Conservation (phyloP, 306 rosid genomes). For the Erythrophleum fordii region DNA sequence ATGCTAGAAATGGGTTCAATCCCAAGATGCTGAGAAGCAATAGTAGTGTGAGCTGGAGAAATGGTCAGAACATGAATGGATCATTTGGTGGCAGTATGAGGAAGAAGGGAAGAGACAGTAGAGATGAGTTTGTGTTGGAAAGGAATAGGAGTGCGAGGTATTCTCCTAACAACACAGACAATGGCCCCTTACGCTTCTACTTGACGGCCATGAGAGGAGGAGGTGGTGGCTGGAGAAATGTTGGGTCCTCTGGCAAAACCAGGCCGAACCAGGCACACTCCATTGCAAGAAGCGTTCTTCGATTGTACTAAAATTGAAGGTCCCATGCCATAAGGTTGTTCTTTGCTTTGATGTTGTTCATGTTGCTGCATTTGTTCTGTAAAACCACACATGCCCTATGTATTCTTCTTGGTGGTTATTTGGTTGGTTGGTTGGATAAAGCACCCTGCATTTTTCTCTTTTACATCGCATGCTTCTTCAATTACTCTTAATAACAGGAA, state of each 20-base stretch:
- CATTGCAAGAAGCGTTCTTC: conserved; percentile 93
- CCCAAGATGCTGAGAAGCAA: conserved; percentile 77
- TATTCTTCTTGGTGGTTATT: conserved; percentile 42
- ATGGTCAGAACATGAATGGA: conserved; percentile 59
- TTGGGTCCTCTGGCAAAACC: conserved; percentile 58
- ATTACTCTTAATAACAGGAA: conserved; percentile 56
- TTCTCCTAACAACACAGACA: conserved; percentile 67
- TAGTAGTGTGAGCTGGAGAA: conserved; percentile 96
- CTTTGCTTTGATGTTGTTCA: conserved; percentile 48
- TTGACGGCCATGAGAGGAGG: conserved; percentile 65
- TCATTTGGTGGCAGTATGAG: conserved; percentile 67
- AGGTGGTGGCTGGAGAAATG: conserved; percentile 65
- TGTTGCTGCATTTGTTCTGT: conserved; percentile 57
- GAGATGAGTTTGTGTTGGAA: conserved; percentile 81
- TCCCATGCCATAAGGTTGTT: conserved; percentile 44
- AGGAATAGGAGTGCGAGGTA: conserved; percentile 86
- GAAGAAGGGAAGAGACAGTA: conserved; percentile 70
- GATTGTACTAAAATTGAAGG: conserved; percentile 74
- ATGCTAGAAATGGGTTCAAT: conserved; percentile 57
- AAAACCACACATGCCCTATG: conserved; percentile 58
- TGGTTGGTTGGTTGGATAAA: conserved; percentile 61
- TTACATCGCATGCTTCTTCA: conserved; percentile 54
- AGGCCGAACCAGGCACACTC: conserved; percentile 91
- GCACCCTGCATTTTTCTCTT: conserved; percentile 44
- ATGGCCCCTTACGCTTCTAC: conserved; percentile 73